Evolutionary conservation across 345 rosid genomes (phyloP).

Genomic region (Dimocarpus longan): DNA sequence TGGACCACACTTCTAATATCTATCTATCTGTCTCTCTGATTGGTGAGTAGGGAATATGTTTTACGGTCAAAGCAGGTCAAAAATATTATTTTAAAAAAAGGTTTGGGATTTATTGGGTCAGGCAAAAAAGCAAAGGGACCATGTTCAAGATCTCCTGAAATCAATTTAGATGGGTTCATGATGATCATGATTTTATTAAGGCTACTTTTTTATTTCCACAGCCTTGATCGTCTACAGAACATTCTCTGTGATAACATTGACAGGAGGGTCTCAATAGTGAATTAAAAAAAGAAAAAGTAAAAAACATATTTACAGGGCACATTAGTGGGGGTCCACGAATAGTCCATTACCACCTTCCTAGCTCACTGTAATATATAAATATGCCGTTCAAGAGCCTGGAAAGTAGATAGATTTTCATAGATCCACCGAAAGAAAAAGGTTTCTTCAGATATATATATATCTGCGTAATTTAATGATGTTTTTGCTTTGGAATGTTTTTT

Average conservation of each 20-base stretch:
- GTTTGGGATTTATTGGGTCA: neutral
- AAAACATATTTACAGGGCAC: neutral
- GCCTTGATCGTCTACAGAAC: slow-evolving; percentile 15
- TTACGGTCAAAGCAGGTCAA: slow-evolving; percentile 45
- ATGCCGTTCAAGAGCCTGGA: neutral
- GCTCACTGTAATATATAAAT: neutral
- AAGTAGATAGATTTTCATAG: neutral
- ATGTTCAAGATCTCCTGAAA: slow-evolving; percentile 34
- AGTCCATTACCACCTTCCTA: neutral
- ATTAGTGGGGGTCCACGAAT: slow-evolving; percentile 9
- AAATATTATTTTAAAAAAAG: slow-evolving; percentile 13
- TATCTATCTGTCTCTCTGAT: slow-evolving; percentile 18
- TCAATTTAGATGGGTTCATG: slow-evolving; percentile 16
- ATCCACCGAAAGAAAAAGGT: neutral
- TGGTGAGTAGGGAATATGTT: slow-evolving; percentile 36
- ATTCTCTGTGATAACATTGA: slow-evolving; percentile 29
- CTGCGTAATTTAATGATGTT: neutral
- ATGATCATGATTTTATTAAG: neutral
- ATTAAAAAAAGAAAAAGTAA: neutral
- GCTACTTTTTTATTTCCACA: neutral
- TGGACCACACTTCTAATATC: slow-evolving; percentile 27
- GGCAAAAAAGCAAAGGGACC: slow-evolving; percentile 13
- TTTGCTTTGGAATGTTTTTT: neutral
- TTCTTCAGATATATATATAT: neutral
- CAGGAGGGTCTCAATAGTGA: neutral